Conservation (phyloP, 1,139 yeast species). For the Scheffersomyces illinoinensis region DNA sequence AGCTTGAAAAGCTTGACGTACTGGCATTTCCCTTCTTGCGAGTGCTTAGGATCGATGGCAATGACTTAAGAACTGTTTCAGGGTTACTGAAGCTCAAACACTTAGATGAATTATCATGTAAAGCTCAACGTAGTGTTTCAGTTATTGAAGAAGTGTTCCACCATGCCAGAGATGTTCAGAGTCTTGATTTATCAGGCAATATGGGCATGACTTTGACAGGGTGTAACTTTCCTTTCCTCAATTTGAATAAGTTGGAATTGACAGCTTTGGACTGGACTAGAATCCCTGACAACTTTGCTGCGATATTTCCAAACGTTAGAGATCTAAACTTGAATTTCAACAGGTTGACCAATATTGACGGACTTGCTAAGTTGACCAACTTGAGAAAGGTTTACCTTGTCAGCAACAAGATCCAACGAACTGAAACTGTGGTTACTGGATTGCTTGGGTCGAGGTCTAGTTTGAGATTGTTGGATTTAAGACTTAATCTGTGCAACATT, state of each 20-base stretch:
- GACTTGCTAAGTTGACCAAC: slow-evolving; percentile 28
- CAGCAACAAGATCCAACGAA: slow-evolving; percentile 43
- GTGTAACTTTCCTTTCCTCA: slow-evolving; percentile 27
- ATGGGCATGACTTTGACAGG: slow-evolving; percentile 9
- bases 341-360: slow-evolving; percentile 30
- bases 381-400: slow-evolving; percentile 45
- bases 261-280: slow-evolving; percentile 44
- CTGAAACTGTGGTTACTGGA: slow-evolving; percentile 35
- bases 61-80: slow-evolving; percentile 24
- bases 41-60: slow-evolving; percentile 50
- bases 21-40: slow-evolving; percentile 38
- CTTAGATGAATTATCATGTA: slow-evolving; percentile 45
- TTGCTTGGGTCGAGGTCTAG: slow-evolving; percentile 30
- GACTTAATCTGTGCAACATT: slow-evolving; percentile 52
- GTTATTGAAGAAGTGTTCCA: slow-evolving; percentile 21
- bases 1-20: slow-evolving; percentile 32
- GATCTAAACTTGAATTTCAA: slow-evolving; percentile 56
- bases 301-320: slow-evolving; percentile 46
- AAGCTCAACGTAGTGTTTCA: slow-evolving; percentile 28
- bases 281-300: slow-evolving; percentile 37
- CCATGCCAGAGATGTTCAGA: slow-evolving; percentile 21
- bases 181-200: slow-evolving; percentile 45
- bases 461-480: slow-evolving; percentile 45
- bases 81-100: slow-evolving; percentile 32
- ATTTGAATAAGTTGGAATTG: slow-evolving; percentile 39